phyloP scores from a whole-genome alignment of 768 basidiomycete species.

The Suillus bovinus region DNA sequence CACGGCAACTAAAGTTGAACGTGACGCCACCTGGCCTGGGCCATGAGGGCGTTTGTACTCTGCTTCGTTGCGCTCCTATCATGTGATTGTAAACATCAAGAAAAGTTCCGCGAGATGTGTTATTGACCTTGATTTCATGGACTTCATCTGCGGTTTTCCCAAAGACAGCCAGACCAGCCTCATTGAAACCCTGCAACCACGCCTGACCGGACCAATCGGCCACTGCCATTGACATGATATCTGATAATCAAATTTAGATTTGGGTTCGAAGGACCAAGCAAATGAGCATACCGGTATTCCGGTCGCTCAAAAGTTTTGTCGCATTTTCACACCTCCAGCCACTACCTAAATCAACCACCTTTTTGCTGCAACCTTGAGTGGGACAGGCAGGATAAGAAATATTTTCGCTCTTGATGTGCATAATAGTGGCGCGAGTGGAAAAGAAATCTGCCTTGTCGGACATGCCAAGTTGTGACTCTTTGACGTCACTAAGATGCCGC shows the following conservation, averaged over 20 bases:
- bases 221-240: conserved; percentile 82
- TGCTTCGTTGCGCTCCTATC: conserved; percentile 58
- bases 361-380: conserved; percentile 82
- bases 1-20: conserved; percentile 84
- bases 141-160: conserved; percentile 80
- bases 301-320: conserved; percentile 68
- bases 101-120: not conserved
- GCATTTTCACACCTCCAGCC: conserved; percentile 94
- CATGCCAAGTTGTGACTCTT: conserved; percentile 71
- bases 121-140: conserved; percentile 62
- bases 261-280: not conserved
- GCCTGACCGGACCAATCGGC: conserved; percentile 88
- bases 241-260: conserved; percentile 34
- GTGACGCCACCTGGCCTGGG: conserved; percentile 64
- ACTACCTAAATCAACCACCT: conserved; percentile 67
- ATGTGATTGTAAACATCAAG: not conserved
- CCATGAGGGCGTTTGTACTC: conserved; percentile 60
- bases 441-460: conserved; percentile 82
- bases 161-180: conserved; percentile 76
- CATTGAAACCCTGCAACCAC: conserved; percentile 97
- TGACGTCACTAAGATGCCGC: conserved; percentile 74
- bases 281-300: conserved; percentile 68
- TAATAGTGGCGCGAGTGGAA: conserved; percentile 76
- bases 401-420: conserved; percentile 83
- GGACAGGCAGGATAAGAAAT: conserved; percentile 90